Evolutionary conservation across 169 alveolate genomes (phyloP), one percentile per base, ranked within the genome.

Genomic region (Plasmodium cynomolgi): DNA sequence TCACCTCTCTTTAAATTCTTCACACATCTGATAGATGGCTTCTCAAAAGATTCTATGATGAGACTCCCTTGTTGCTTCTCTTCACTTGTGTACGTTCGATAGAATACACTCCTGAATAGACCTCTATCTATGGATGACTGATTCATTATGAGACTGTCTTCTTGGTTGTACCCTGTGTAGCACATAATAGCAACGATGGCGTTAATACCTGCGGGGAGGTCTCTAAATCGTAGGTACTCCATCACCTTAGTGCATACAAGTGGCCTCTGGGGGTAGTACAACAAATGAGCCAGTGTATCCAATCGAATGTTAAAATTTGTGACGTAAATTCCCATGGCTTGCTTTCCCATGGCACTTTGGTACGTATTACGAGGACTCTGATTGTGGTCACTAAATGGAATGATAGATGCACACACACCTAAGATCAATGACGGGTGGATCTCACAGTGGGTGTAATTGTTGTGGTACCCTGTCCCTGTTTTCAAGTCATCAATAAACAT

Each of bases 261-360:
- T 47, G 99, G 99, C 93, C 99, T 99, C 97, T 99, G 98, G 4
- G 99, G 99, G 96, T 99, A 99, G 97, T 98, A 99, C 68, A 99
- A 97, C 72, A 99, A 97, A 96, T 99, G 99, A 81, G 99, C 99
- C 68, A 99, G 96, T 72, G 99, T 99, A 96, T 99, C 99, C 98
- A 99, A 97, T 62, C 99, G 97, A 39, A 99, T 97, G 95, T 99
- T 98, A 97, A 98, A 99, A 96, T 99, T 99, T 20, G 99, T 98
- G n/a, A 99, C 98, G 94, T 99, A 99, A 56, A 99, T 99, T 2
- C 99, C 99, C 99, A 99, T 98, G 20, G 99, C 99, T 96, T 99
- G 99, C 96, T 99, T 99, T 3, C 99, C 99, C 99, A 99, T 99
- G 47, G 99, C 99, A 91, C 99, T 98, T 96, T 99, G 99, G 95